These are phyloP conservation scores for Trametes meyenii DNA, from an alignment of 768 basidiomycete genomes.

Conservation along the genomic window DNA sequence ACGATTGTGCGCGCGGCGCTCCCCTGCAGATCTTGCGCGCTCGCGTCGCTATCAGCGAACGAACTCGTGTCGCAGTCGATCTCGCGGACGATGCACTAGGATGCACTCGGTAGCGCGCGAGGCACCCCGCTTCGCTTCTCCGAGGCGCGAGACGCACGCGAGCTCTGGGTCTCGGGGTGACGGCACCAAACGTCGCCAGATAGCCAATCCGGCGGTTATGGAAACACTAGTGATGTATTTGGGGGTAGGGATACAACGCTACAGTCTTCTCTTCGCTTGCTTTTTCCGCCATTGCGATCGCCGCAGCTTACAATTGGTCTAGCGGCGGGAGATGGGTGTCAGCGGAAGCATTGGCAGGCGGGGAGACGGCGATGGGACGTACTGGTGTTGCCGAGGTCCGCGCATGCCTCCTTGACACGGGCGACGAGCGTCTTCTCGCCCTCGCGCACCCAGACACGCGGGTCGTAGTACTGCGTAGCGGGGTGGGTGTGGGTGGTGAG, in stretches of 20 bases:
- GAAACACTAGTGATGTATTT: slow-evolving; percentile 16
- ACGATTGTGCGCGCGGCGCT: background rate
- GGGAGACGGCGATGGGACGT: slow-evolving; percentile 28
- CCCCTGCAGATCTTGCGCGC: background rate
- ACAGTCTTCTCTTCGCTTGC: slow-evolving; percentile 2
- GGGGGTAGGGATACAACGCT: slow-evolving; percentile 12
- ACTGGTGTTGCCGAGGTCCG: slow-evolving; percentile 79
- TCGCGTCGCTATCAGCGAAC: background rate
- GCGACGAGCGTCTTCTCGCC: slow-evolving; percentile 89
- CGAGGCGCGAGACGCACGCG: too few relatives aligned
- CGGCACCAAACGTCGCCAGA: background rate
- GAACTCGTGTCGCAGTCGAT: background rate
- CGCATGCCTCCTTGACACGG: slow-evolving; percentile 93
- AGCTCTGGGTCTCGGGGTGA: background rate
- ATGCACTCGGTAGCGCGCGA: too few relatives aligned
- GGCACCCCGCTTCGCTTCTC: too few relatives aligned
- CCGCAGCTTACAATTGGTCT: slow-evolving; percentile 19
- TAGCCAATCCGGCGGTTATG: background rate
- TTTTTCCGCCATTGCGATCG: background rate
- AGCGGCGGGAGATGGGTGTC: background rate
- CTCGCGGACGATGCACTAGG: background rate
- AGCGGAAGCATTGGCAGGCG: background rate
- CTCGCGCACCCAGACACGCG: slow-evolving; percentile 98
- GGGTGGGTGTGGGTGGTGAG: background rate
- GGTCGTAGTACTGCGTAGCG: slow-evolving; percentile 75